Conservation (phyloP, 371 early-diverging fungal species). For the Mucor racemosus region DNA sequence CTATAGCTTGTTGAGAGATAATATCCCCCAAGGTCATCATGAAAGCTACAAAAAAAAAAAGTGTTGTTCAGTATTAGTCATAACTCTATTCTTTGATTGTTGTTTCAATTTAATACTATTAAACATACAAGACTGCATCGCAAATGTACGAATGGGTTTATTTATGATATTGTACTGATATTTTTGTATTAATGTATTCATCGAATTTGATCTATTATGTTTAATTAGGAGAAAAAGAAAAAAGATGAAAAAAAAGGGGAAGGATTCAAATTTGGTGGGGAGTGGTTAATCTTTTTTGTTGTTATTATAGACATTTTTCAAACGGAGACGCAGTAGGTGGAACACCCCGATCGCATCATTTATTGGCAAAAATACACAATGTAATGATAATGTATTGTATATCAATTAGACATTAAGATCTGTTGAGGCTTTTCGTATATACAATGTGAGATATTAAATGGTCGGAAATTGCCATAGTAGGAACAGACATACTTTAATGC, state of each 20-base stretch:
- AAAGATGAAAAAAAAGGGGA: background rate
- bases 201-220: background rate
- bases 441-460: too few species aligned
- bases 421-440: too few species aligned
- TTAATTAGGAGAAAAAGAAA: background rate
- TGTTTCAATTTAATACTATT: background rate
- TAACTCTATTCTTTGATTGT: too few species aligned
- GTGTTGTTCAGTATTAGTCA: background rate
- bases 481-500: too few species aligned
- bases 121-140: constrained; percentile 23
- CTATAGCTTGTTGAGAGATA: constrained; percentile 36
- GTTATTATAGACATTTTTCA: too few species aligned
- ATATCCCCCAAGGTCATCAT: constrained; percentile 36
- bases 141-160: constrained; percentile 24
- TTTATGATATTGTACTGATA: constrained; percentile 21
- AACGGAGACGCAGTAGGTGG: too few species aligned
- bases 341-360: too few species aligned
- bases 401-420: too few species aligned
- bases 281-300: too few species aligned
- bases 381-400: too few species aligned
- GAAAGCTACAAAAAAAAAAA: constrained; percentile 13
- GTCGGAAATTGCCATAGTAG: too few species aligned
- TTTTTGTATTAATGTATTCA: constrained; percentile 21
- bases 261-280: background rate
- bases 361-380: too few species aligned